Base-by-base conservation (phyloP, 805 yeast genomes). In the Cyberlindnera meyerae region DNA sequence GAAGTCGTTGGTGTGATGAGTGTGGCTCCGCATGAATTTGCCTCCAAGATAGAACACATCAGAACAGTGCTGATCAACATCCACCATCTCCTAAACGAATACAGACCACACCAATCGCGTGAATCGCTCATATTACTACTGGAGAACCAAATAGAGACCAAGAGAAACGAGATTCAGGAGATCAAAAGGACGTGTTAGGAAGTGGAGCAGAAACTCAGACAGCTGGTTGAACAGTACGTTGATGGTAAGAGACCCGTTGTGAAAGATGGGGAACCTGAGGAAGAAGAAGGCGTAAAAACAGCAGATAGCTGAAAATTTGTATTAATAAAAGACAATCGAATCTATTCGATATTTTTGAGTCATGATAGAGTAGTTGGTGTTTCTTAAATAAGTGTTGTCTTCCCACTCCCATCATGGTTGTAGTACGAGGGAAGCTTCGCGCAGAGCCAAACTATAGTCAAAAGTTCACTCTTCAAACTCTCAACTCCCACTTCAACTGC, bases 91-190 rank as follows among this genome's bases (percentile, higher is more conserved):
- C 63, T 93, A 40, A 93, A 93, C 57, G 88, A 89, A 35, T 93
- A 93, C 60, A 69, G 98, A 43, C 93, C 97, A 3, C 97, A 93
- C 60, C 98, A 93, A 56, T 82, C 95, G 4, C 70, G 97, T 35
- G 98, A 93, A 52, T 80, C 89, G 33, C 66, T 93, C 45, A 85
- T 88, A 29, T 68, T 86, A 68, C 65, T 82, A 36, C 62, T 86
- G 55, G 77, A 73, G 49, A 80, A 76, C 36, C 88, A 83, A 52
- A 74, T 90, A 24, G 83, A 75, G 33, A 66, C 70, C 29, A 82
- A 82, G 49, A 66, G 68, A 34, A 53, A 59, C 5, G 82, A 80
- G 42, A 79, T 82, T 8, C 58, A 54, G 25, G 56, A 57, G 11
- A 64, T 71, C 21, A 60, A 65, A 22, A 44, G 53, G 27, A 56